Evolutionary conservation across 2,329 filamentous ascomycete genomes (phyloP).

Genomic region (Atkinsonella texensis): DNA sequence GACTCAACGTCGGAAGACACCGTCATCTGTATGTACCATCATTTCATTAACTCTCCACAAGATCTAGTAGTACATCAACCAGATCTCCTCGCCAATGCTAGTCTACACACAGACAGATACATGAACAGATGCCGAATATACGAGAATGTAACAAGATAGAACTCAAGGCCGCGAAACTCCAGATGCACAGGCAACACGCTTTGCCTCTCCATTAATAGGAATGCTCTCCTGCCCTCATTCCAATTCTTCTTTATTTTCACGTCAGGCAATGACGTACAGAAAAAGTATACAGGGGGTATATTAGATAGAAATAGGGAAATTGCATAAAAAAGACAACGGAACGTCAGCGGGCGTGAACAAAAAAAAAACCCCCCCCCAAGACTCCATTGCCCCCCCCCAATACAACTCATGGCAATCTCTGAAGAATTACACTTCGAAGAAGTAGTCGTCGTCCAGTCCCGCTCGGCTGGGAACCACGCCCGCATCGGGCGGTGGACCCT

Average conservation of each 20-base stretch:
- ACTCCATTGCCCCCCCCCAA: too few species aligned
- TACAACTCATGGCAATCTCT: neutral
- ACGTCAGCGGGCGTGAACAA: neutral
- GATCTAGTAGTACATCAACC: neutral
- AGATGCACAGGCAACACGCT: neutral
- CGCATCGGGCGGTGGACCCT: constrained; percentile 53
- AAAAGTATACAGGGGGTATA: constrained; percentile 1
- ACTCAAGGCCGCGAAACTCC: neutral
- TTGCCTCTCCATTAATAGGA: neutral
- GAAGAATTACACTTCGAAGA: constrained; percentile 57
- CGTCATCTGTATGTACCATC: too few species aligned
- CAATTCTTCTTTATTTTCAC: neutral
- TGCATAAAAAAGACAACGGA: too few species aligned
- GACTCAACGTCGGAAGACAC: too few species aligned
- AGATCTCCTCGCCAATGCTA: neutral
- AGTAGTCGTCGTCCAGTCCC: constrained; percentile 85
- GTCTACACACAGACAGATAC: neutral
- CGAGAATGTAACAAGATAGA: neutral
- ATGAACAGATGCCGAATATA: neutral
- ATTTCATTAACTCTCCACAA: too few species aligned
- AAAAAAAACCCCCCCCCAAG: neutral
- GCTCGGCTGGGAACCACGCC: constrained; percentile 71
- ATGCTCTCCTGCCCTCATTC: neutral
- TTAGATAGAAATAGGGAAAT: neutral
- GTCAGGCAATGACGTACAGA: neutral